Conservation (phyloP, 78 protist genomes). For the Dictyostelium intermedium region DNA sequence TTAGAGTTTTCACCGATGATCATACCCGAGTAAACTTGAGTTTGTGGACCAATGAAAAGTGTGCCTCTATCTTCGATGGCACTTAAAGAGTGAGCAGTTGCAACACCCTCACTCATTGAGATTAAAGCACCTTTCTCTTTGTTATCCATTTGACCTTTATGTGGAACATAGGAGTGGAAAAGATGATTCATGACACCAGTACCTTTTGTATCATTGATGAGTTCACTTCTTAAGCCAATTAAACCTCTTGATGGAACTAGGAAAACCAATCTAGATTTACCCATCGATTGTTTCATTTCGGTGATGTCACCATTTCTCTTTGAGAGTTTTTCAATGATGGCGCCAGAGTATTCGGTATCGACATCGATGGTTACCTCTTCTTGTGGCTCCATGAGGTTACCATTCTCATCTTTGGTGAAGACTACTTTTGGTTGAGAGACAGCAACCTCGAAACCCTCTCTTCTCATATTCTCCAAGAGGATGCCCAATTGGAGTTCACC, state of each 20-base stretch:
- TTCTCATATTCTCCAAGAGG: conserved; percentile 93
- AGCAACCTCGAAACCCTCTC: conserved; percentile 93
- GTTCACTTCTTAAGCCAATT: conserved; percentile 78
- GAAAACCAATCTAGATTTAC: conserved; percentile 77
- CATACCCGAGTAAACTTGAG: conserved; percentile 90
- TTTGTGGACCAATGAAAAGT: conserved; percentile 85
- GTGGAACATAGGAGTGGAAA: conserved; percentile 82
- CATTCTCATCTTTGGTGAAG: conserved; percentile 31
- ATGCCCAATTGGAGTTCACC: conserved; percentile 96
- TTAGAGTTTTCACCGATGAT: conserved; percentile 89
- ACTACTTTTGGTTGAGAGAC: conserved; percentile 85
- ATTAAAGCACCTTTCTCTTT: conserved; percentile 87
- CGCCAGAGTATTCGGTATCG: conserved; percentile 81
- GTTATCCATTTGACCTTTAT: conserved; percentile 66
- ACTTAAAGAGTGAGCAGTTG: conserved; percentile 80
- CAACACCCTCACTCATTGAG: conserved; percentile 81
- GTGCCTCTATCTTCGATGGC: conserved; percentile 86
- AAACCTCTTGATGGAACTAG: conserved; percentile 86
- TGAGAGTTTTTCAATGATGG: conserved; percentile 77
- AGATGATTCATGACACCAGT: conserved; percentile 84
- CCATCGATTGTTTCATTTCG: conserved; percentile 58
- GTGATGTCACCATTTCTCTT: conserved; percentile 73
- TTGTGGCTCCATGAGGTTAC: conserved; percentile 45
- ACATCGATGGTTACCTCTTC: conserved; percentile 87
- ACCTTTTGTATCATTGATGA: conserved; percentile 87